Base-by-base conservation (phyloP, 2,329 filamentous ascomycete genomes). In the Purpureocillium takamizusanense region DNA sequence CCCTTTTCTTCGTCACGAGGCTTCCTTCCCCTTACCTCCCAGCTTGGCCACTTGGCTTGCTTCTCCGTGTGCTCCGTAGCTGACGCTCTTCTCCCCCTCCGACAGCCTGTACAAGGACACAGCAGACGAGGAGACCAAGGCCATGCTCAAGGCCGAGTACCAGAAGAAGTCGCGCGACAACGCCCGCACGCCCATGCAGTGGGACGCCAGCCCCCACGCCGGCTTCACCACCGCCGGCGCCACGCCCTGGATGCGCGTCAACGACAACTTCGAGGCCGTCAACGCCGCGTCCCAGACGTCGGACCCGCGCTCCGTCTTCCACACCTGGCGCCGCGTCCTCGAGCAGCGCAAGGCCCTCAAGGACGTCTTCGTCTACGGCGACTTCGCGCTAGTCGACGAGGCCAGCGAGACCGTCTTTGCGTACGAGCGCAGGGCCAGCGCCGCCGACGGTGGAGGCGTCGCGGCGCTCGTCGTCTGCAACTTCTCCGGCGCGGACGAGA, bases 131-230 rank as follows among this genome's bases (percentile, higher is more conserved):
- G 54, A 62, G 36, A 59, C 59, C 25, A 55, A 63, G 27, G 51
- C 56, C 8, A 52, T 57, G 15, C 56, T 56, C 48, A 65, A 44
- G 42, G 45, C 46, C 7, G 65, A 74, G n/a, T 66, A 79, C 50
- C 70, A 74, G 43, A 63, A 68, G 45, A 76, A 78, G 52, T 76
- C 72, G 7, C 60, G 83, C 16, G 83, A 88, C 56, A 83, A 88
- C 55, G 77, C 76, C 7, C 70, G 83, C 33, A 78, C 79, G 1
- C 83, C 83, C 0, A 79, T 88, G 57, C 81, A 86, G 52, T 88
- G 83, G 83, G 68, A 77, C 44, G 51, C 57, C n/a, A 63, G 59
- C 1, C 51, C 61, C 0, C 71, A 86, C 42, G 81, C 67, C 0
- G 83, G 83, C 10, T 88, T 87, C 61, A 78, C 79, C 1, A 62